Evolutionary conservation across 495 filamentous ascomycete genomes (phyloP), one percentile per base, ranked within the genome.

Genomic region (Annulohypoxylon bovei): DNA sequence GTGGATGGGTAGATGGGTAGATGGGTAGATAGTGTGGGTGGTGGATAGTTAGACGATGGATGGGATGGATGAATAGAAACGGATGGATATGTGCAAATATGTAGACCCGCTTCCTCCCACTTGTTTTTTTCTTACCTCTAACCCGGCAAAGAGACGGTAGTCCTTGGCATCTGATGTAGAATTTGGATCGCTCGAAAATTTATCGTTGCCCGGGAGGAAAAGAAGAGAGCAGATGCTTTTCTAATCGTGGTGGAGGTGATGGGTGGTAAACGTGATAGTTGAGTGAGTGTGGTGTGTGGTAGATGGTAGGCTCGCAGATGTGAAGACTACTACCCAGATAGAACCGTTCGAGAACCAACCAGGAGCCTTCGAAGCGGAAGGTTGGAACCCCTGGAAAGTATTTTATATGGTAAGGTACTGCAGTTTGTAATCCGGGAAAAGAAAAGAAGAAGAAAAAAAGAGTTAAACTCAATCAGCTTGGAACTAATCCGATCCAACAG

Each of bases 271-370:
- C 55, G 62, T 62, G 68, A 71, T 63, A 25, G 57, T 53, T 37
- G 62, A 46, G 23, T 40, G 60, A 50, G 9, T 28, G 44, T 14
- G 44, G 44, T 47, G 44, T 44, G 61, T 70, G 60, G 67, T 59
- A 65, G 67, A 65, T 65, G 67, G 67, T 54, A 70, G 52, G 65
- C 40, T 53, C 27, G 25, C 35, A 57, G 30, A 62, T 50, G 50
- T 56, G 32, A 16, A 63, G 30, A 16, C 47, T 68, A 54, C 64
- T 61, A 58, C 62, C 33, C 12, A 28, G 14, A 16, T 32, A 53
- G 12, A 20, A n/a, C n/a, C 16, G 20, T 53, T 32, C 27, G 54
- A 47, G 22, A 57, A 57, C 40, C 47, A 39, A 61, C 46, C 46
- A 58, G 40, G 40, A 28, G 20, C 42, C 58, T 42, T 44, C 40